Evolutionary conservation across 345 rosid species (phyloP).

Genomic region (Eucalyptus cladocalyx): DNA sequence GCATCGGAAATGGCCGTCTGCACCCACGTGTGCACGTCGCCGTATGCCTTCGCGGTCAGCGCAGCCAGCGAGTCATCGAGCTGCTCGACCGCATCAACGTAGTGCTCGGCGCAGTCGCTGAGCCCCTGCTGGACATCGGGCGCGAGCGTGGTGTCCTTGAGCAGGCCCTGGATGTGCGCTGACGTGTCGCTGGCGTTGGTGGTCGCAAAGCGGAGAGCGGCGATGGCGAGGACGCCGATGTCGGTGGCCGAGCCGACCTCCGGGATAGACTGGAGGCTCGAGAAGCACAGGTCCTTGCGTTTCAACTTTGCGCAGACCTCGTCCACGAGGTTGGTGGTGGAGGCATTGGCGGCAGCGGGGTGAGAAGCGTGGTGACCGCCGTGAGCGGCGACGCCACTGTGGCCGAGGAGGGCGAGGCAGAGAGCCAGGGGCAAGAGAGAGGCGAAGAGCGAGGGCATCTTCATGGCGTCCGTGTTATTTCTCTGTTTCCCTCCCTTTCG

Average conservation of each 20-base stretch:
- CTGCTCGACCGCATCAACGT: slow-evolving; percentile 43
- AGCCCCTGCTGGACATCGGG: slow-evolving; percentile 44
- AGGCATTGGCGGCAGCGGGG: neutral
- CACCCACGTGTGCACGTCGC: slow-evolving; percentile 31
- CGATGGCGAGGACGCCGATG: slow-evolving; percentile 27
- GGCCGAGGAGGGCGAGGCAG: neutral
- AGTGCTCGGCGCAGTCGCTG: slow-evolving; percentile 39
- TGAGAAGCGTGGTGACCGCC: neutral
- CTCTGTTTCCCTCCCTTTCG: neutral
- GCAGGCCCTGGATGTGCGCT: slow-evolving; percentile 11
- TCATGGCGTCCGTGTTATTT: slow-evolving; percentile 1
- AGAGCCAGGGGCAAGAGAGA: slow-evolving; percentile 2
- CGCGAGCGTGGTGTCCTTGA: slow-evolving; percentile 5
- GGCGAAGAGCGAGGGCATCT: neutral
- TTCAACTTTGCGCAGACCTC: slow-evolving; percentile 22
- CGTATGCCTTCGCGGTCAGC: slow-evolving; percentile 12
- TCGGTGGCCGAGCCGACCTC: slow-evolving; percentile 18
- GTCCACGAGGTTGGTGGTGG: neutral
- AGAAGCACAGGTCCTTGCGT: slow-evolving; percentile 29
- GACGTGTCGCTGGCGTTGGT: slow-evolving; percentile 29
- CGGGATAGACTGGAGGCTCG: slow-evolving; percentile 25
- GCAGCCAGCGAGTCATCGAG: slow-evolving; percentile 51
- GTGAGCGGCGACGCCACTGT: neutral
- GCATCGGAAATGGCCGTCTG: slow-evolving; percentile 28
- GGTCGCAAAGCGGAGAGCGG: slow-evolving; percentile 32